Base-by-base conservation (phyloP, 805 yeast genomes). In the Pichia nakasei region DNA sequence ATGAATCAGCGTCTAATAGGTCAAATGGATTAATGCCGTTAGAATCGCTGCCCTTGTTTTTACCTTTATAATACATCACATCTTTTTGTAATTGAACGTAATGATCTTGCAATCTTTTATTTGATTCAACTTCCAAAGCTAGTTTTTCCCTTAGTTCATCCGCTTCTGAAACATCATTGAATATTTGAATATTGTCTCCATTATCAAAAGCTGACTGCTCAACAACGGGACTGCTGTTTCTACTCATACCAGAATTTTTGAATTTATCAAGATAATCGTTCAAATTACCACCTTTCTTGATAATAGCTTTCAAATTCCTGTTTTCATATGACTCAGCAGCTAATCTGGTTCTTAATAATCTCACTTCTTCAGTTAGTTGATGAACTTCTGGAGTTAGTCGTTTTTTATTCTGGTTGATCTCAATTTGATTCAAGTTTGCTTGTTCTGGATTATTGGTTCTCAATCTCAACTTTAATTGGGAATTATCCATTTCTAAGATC, bases 311-410 rank as follows among this genome's bases (percentile, higher is more conserved):
- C 48, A 69, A 55, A 41, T 64, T 74, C 53, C 74, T 78, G 47
- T 71, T 75, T 43, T 78, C 82, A 48, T 75, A 75, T 7, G 80
- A 69, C 40, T 78, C 81, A n/a, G 81, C 69, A 2, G 82, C 80
- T n/a, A 79, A 57, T 52, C 85, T 70, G 2, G 80, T 73, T 50
- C 80, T 82, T 13, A 84, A 60, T 52, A 82, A 63, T 27, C 72
- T 69, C 41, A 81, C 54, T 47, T 82, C 86, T 37, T 82, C 78
- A 21, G 68, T 63, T 37, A 81, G 57, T 46, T 46, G 39, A 26
- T 42, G 43, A 33, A 42, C 24, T 29, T 52, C 59, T 5, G 47
- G 37, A 2, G 45, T 45, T 8, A 37, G 20, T n/a, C 19, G 22
- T 19, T 39, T 19, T 7, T 35, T 41, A 18, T 37, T n/a, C 36